These are phyloP conservation scores for Akebia trifoliata DNA, from an alignment of 164 flowering plant species.

Conservation along the genomic window DNA sequence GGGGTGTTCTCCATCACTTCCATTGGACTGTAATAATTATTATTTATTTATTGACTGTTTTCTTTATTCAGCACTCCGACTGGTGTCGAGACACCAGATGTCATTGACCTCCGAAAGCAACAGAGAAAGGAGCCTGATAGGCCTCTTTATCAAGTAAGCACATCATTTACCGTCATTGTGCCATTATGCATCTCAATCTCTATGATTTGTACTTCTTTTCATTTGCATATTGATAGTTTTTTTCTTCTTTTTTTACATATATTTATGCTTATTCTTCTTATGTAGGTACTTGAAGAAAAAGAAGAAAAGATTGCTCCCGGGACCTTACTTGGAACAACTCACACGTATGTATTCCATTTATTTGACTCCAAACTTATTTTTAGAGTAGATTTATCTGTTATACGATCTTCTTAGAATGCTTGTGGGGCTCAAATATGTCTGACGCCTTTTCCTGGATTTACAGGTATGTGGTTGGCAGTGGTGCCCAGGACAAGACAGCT, in stretches of 20 bases:
- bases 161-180: background rate
- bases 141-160: conserved; percentile 82
- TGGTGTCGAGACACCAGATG: conserved; percentile 99
- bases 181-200: background rate
- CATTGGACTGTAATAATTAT: background rate
- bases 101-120: conserved; percentile 95
- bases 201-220: background rate
- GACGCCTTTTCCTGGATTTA: conserved; percentile 7
- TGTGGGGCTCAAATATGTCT: background rate
- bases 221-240: background rate
- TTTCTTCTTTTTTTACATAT: background rate
- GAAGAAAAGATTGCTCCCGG: conserved; percentile 89
- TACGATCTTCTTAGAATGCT: background rate
- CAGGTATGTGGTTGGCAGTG: conserved; percentile 62
- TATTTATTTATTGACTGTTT: background rate
- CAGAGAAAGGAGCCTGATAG: conserved; percentile 96
- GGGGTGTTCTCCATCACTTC: background rate
- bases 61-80: conserved; percentile 70
- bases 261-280: background rate
- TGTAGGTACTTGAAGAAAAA: conserved; percentile 86
- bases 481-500: conserved; percentile 71
- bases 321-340: conserved; percentile 82
- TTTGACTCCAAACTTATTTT: background rate
- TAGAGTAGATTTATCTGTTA: background rate
- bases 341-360: conserved; percentile 48